Evolutionary conservation across 106 monocot species (phyloP).

Genomic region (Gastrodia elata): DNA sequence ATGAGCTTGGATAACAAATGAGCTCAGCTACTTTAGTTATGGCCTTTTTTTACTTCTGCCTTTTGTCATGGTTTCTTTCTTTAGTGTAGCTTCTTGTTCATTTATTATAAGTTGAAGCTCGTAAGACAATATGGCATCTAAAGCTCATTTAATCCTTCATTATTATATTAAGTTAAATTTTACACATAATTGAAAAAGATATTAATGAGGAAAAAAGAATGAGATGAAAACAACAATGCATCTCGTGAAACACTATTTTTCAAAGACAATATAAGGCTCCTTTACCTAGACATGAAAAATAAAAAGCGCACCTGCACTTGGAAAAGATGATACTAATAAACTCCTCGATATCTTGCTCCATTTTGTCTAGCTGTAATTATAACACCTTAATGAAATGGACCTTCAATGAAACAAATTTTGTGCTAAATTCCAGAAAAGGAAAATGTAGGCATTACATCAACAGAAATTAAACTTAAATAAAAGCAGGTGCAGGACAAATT

Average conservation of each 20-base stretch:
- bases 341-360: conserved; percentile 34
- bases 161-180: neutral
- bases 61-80: no score
- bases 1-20: no score
- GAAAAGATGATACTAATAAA: conserved; percentile 27
- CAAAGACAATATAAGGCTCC: neutral
- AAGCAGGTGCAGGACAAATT: neutral
- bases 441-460: neutral
- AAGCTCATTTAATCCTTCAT: neutral
- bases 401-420: neutral
- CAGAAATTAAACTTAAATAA: neutral
- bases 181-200: neutral
- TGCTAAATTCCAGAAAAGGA: neutral
- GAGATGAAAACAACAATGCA: neutral
- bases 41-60: no score
- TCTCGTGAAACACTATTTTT: neutral
- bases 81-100: no score
- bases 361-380: conserved; percentile 30
- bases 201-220: neutral
- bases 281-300: neutral
- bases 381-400: conserved; percentile 1
- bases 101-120: no score
- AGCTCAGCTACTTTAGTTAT: no score
- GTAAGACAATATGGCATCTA: neutral
- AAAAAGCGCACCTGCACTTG: conserved; percentile 26